Evolutionary conservation across 129 eudicot genomes (phyloP), one percentile per base, ranked within the genome.

Genomic region (Pulicaria dysenterica): DNA sequence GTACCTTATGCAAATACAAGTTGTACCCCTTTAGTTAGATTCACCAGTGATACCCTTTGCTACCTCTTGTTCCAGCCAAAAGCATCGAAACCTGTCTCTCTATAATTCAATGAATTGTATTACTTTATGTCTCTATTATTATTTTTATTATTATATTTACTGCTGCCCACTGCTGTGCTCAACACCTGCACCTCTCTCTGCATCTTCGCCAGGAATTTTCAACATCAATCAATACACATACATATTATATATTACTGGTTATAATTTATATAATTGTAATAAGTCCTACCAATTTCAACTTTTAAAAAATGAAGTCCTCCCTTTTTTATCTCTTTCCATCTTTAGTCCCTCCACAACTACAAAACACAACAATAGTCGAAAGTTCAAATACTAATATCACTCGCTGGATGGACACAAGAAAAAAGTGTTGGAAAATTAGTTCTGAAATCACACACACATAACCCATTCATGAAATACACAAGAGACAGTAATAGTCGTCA

Each of bases 191-290:
- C 12, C 8, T 1, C 48, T 0, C 67, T 14, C 73, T 75, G 79
- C 66, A 75, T 38, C 40, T 77, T 48, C 76, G 40, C 10, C 82
- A 70, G 82, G 82, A 77, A 77, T 77, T 77, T 77, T 77, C 76
- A 77, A 69, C 81, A 59, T 69, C 75, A 77, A 16, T 51, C 61
- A 47, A 0, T 76, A 37, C 40, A 47, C 48, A n/a, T n/a, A n/a
- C n/a, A n/a, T n/a, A n/a, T n/a, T n/a, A n/a, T n/a, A n/a, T n/a
- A n/a, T n/a, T n/a, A n/a, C n/a, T n/a, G n/a, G n/a, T n/a, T n/a
- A n/a, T n/a, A n/a, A n/a, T n/a, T n/a, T n/a, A n/a, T n/a, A n/a
- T n/a, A n/a, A n/a, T n/a, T n/a, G n/a, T n/a, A 50, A 49, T 7
- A 58, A 67, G 16, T 13, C 72, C 78, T 54, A 17, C 9, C 8